A percentile compares a stretch with the other conserved stretches of the same genome.
Conservation (phyloP, 768 basidiomycete genomes). For the Mycena amicta region DNA sequence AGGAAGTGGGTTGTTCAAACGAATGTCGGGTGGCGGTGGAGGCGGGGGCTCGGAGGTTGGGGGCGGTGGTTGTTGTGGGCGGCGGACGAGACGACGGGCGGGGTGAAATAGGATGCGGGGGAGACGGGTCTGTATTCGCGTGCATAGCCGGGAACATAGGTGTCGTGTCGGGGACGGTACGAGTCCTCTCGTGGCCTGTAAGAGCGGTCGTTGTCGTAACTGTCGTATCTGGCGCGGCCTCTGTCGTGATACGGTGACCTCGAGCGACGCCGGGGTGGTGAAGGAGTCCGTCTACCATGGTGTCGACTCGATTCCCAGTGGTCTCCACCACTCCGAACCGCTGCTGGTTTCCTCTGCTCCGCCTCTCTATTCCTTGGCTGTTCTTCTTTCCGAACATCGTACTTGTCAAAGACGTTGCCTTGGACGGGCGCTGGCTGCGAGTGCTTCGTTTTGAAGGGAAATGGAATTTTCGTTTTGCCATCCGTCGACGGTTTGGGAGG, state of each 20-base stretch:
- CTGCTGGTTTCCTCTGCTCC: conserved; percentile 39
- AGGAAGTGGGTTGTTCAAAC: conserved; percentile 31
- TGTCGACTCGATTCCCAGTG: conserved; percentile 39
- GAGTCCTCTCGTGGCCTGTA: conserved; percentile 16
- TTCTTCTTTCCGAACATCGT: not conserved
- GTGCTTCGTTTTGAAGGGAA: conserved; percentile 71
- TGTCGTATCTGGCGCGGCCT: not conserved
- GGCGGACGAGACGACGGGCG: conserved; percentile 21
- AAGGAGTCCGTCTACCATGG: conserved; percentile 25
- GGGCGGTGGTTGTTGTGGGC: conserved; percentile 28
- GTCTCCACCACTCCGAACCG: conserved; percentile 56
- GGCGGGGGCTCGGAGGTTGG: conserved; percentile 27
- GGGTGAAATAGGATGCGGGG: conserved; percentile 14
- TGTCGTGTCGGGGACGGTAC: conserved; percentile 8
- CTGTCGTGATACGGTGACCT: conserved; percentile 9
- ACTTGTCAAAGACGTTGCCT: conserved; percentile 26
- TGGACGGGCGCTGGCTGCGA: conserved; percentile 27
- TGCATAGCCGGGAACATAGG: not conserved
- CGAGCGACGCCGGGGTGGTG: conserved; percentile 7
- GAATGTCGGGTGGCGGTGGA: conserved; percentile 30
- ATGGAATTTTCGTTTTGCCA: conserved; percentile 57
- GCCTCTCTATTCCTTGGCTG: conserved; percentile 17
- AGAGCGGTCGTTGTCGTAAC: not conserved
- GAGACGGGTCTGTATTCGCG: conserved; percentile 10
- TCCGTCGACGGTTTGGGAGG: not conserved